Conservation (phyloP, 331 rosid genomes). For the Pyrus hybrid region DNA sequence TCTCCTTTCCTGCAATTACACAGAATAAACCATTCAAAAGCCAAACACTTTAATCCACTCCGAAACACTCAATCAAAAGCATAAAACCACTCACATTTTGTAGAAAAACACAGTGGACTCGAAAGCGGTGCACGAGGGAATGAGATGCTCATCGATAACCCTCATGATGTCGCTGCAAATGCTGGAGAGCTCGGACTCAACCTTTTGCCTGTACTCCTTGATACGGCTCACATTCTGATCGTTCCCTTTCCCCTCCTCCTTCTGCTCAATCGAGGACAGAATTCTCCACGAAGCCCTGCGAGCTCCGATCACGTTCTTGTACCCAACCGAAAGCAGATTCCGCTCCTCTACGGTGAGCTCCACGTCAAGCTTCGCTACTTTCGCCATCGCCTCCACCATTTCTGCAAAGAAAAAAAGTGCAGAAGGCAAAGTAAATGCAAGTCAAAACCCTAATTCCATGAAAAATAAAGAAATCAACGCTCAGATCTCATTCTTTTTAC, state of each 20-base stretch:
- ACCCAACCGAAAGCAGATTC: slow-evolving; percentile 54
- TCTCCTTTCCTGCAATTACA: slow-evolving; percentile 48
- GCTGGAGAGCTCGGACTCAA: slow-evolving; percentile 45
- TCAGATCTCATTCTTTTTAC: not conserved
- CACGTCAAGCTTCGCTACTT: slow-evolving; percentile 46
- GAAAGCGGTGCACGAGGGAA: slow-evolving; percentile 36
- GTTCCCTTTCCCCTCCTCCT: slow-evolving; percentile 51
- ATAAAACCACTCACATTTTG: slow-evolving; percentile 30
- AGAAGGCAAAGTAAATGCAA: not conserved
- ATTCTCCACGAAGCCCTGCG: slow-evolving; percentile 67
- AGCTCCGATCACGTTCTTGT: slow-evolving; percentile 54
- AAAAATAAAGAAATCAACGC: not conserved
- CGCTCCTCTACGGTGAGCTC: slow-evolving; percentile 59
- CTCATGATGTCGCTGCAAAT: slow-evolving; percentile 51
- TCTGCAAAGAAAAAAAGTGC: slow-evolving; percentile 11
- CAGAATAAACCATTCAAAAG: not conserved
- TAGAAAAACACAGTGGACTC: slow-evolving; percentile 55
- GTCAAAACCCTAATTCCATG: slow-evolving; percentile 8
- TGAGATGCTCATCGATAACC: slow-evolving; percentile 51
- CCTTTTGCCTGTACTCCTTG: slow-evolving; percentile 46
- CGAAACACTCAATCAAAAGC: not conserved
- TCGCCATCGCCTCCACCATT: slow-evolving; percentile 65
- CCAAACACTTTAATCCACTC: not conserved
- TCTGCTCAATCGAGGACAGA: slow-evolving; percentile 52
- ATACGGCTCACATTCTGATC: slow-evolving; percentile 41